Base-by-base conservation (phyloP, 129 eudicot genomes). In the Glebionis coronaria region DNA sequence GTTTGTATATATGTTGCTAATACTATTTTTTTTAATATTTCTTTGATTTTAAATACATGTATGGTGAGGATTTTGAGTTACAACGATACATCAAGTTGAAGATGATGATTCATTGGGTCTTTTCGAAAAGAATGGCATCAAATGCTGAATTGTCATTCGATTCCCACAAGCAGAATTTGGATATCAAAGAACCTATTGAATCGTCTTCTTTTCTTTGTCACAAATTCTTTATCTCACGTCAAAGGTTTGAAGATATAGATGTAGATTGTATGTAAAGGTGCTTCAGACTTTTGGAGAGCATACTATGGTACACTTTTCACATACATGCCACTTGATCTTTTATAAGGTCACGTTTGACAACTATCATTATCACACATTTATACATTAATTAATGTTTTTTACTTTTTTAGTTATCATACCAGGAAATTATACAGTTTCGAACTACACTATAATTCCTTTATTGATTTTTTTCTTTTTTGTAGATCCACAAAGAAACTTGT, bases 191-290 rank as follows among this genome's bases (percentile, higher is more conserved):
- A 61, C 67, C 52, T 92, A 25, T 72, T 92, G 81, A 88, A 95
- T 70, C 98, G 95, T 21, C 85, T 88, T 82, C 79, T 88, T 50
- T 92, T 92, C 83, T 88, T 92, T 55, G 68, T 82, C 63, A 74
- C 80, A 23, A 67, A 16, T 74, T 77, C 82, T 70, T 79, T 81
- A 28, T 71, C 77, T 68, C 80, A 60, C 47, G 29, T 14, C 76
- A 56, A 61, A 82, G 46, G 63, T 75, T 82, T 73, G 78, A 67
- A 58, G 80, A 76, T 21, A 79, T 68, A 69, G 87, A 86, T 61
- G 73, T 79, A 46, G 76, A 80, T 47, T 92, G 85, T 46, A 85
- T 87, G 88, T 80, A 49, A 63, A 82, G 63, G 47, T 88, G 95
- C 81, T 85, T 92, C 77, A 76, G 23, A 64, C 75, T 92, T 45